Evolutionary conservation across 2,329 filamentous ascomycete species (phyloP), one percentile per base, ranked within the genome.

Genomic region (Endoconidiophora polonica): DNA sequence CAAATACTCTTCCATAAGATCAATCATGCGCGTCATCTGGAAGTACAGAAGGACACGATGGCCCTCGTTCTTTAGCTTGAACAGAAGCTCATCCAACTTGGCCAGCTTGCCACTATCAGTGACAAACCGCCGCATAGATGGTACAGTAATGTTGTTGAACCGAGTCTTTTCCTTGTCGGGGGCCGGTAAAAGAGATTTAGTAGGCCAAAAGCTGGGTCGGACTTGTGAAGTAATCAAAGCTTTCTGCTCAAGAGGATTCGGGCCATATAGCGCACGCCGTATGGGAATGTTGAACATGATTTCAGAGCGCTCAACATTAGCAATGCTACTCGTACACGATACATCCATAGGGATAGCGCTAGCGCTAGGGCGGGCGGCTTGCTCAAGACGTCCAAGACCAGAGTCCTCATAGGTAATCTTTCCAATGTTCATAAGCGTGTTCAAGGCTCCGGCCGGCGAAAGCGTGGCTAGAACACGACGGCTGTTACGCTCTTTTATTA

Each of bases 1-100:
- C 53, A 98, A 72, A 59, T 96, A 98, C 66, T 98, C 91, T 64
- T 98, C 91, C 85, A 96, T 96, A 54, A 98, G 71, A 63, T 98
- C 90, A 61, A 98, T 96, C 91, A 98, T 98, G 61, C 86, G 84
- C 3, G 91, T 98, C 91, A 98, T 98, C 71, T 98, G 91, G 84
- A 98, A 98, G 73, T 98, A 98, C 18, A 98, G 71, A 49, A 98
- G 72, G 20, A 98, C 91, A 60, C 91, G 87, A 59, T 98, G 91
- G 36, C 84, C 84, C 55, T 83, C 85, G 55, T 86, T 83, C 73
- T 96, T 98, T 59, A 98, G 79, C 63, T 87, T 76, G 62, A 84
- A 84, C 12, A 98, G 74, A 16, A 98, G 72, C 56, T 85, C 73
- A 62, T 98, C 91, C 46, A 98, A 72, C 61, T 87, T 86, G 44